Base-by-base conservation (phyloP, 2,329 filamentous ascomycete species). In the Neurospora crassa region DNA sequence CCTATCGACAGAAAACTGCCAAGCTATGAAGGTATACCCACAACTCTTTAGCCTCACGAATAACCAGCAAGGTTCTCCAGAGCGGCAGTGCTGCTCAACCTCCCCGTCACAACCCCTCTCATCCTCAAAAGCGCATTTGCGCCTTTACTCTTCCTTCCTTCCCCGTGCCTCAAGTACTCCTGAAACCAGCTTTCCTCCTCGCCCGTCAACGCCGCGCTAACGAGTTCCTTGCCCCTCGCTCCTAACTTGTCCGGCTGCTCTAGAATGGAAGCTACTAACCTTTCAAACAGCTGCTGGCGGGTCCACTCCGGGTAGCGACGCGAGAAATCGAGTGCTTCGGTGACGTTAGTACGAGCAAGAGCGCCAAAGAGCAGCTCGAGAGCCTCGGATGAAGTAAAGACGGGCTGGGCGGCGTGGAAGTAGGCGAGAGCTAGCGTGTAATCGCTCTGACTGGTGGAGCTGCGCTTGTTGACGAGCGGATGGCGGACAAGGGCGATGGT, bases 131-230 rank as follows among this genome's bases (percentile, higher is more conserved):
- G 70, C 6, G 72, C 67, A 67, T 68, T 72, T 1, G 75, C 72
- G 45, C 74, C 75, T 74, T 86, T 88, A 8, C 91, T 81, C 59
- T 83, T 85, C 76, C 88, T 88, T 2, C 91, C 91, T 67, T 88
- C 88, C 12, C 91, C 90, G 5, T 83, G 82, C 0, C 88, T 83
- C 45, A 96, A 82, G 71, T 87, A 91, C 37, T 91, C 87, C 74
- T 91, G 88, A 73, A 96, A 89, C 91, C 92, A 95, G 5, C 78
- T 78, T 78, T 94, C 92, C 78, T 97, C 93, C 20, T 87, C 83
- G 1, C 83, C 79, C 71, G 88, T 88, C n/a, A 96, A 87, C 0
- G 92, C 91, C 73, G 95, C 80, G 73, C 90, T 90, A 10, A 93
- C 86, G 0, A 96, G 83, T 78, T 95, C 91, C 67, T 88, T 86